phyloP scores from a whole-genome alignment of 192 early-diverging fungal species.

The Phycomyces blakesleeanus region DNA sequence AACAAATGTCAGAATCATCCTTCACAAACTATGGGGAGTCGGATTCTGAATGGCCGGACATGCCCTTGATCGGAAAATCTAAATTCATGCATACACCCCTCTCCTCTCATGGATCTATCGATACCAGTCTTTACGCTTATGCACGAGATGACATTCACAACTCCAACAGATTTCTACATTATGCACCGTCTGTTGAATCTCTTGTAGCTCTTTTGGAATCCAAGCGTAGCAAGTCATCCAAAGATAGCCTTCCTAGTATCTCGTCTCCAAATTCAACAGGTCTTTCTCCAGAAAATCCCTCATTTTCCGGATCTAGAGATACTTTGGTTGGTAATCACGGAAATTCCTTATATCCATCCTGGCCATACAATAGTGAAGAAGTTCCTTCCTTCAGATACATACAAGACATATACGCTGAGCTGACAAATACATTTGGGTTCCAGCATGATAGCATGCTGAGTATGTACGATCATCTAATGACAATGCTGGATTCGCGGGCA shows the following conservation, averaged over 20 bases:
- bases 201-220: conserved; percentile 66
- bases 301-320: too few relatives aligned
- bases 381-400: conserved; percentile 64
- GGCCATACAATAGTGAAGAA: conserved; percentile 43
- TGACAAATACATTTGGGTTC: conserved; percentile 71
- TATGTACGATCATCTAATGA: conserved; percentile 72
- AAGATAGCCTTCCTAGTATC: not conserved
- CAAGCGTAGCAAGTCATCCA: conserved; percentile 30
- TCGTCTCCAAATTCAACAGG: not conserved
- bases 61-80: too few relatives aligned
- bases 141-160: conserved; percentile 11
- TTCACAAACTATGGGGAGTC: too few relatives aligned
- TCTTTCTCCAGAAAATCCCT: conserved; percentile 2
- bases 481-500: conserved; percentile 75
- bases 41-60: too few relatives aligned
- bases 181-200: conserved; percentile 69
- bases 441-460: conserved; percentile 77
- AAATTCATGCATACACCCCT: too few relatives aligned
- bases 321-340: conserved; percentile 1
- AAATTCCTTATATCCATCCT: conserved; percentile 31
- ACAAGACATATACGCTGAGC: conserved; percentile 65
- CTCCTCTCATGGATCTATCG: not conserved
- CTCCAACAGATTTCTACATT: conserved; percentile 59
- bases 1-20: too few relatives aligned
- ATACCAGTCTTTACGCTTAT: conserved; percentile 12